These are phyloP conservation scores for Cryptosporidium bovis DNA, from an alignment of 169 alveolate species.

Conservation along the genomic window DNA sequence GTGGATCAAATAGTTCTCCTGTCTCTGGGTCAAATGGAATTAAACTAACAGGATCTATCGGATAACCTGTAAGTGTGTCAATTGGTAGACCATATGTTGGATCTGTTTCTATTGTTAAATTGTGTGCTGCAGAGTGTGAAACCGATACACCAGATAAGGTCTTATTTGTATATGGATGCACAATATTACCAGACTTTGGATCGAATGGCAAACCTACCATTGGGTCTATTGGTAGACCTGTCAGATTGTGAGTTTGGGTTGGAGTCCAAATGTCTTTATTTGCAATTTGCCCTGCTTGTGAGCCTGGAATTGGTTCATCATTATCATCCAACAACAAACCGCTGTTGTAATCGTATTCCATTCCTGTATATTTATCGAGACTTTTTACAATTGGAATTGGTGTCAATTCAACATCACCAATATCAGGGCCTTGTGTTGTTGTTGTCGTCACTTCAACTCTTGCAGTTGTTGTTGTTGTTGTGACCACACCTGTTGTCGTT, in stretches of 20 bases:
- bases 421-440: conserved; percentile 11
- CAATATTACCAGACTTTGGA: conserved; percentile 46
- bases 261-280: background rate
- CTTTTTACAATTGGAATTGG: conserved; percentile 50
- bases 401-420: conserved; percentile 31
- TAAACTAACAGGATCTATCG: conserved; percentile 45
- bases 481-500: background rate
- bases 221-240: conserved; percentile 68
- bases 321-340: conserved; percentile 21
- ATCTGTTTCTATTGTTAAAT: conserved; percentile 37
- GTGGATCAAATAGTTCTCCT: conserved; percentile 57
- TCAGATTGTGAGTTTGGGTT: conserved; percentile 27
- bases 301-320: conserved; percentile 68
- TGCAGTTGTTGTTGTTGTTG: conserved; percentile 43
- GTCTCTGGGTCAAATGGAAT: conserved; percentile 53
- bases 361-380: conserved; percentile 37
- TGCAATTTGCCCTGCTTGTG: conserved; percentile 49
- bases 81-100: conserved; percentile 56
- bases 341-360: conserved; percentile 40
- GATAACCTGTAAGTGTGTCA: conserved; percentile 62
- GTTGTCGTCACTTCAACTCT: conserved; percentile 23
- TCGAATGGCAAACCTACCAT: conserved; percentile 62
- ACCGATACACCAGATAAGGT: conserved; percentile 45
- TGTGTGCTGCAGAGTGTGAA: conserved; percentile 11
- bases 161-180: conserved; percentile 47